These are phyloP conservation scores for Fusarium sp. DNA, from an alignment of 2,329 filamentous ascomycete species.

Conservation along the genomic window DNA sequence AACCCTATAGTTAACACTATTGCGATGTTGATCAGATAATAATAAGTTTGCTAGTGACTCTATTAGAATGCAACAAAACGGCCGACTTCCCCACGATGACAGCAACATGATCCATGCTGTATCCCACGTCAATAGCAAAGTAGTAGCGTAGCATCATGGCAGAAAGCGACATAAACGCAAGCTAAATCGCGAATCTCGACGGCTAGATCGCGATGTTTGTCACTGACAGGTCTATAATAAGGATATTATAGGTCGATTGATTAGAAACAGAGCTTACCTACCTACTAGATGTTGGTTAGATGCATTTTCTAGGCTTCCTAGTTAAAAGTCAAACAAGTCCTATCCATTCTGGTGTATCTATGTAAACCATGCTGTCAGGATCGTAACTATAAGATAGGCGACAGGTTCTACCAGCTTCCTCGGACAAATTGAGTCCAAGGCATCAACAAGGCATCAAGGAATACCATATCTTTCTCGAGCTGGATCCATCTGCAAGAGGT, in stretches of 20 bases:
- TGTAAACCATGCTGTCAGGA: no score
- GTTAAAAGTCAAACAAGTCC: background rate
- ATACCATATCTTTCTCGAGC: no score
- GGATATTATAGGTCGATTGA: background rate
- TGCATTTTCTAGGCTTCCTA: no score
- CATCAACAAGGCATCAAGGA: no score
- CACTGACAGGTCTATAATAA: background rate
- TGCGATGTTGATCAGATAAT: no score
- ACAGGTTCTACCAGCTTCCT: no score
- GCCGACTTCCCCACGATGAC: constrained; percentile 24
- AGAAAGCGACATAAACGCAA: background rate
- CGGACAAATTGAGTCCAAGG: no score
- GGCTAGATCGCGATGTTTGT: constrained; percentile 2
- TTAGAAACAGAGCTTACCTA: no score
- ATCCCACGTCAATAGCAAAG: constrained; percentile 18
- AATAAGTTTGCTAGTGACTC: background rate
- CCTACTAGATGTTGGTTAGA: no score
- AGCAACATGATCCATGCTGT: constrained; percentile 28
- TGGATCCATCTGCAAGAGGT: no score
- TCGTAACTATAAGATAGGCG: no score
- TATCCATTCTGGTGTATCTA: background rate
- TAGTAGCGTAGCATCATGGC: background rate
- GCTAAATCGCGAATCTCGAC: constrained; percentile 12
- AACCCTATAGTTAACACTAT: background rate
- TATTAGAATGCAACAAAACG: constrained; percentile 21